phyloP scores from a whole-genome alignment of 177 flowering plant genomes.

The Vitis hybrid region DNA sequence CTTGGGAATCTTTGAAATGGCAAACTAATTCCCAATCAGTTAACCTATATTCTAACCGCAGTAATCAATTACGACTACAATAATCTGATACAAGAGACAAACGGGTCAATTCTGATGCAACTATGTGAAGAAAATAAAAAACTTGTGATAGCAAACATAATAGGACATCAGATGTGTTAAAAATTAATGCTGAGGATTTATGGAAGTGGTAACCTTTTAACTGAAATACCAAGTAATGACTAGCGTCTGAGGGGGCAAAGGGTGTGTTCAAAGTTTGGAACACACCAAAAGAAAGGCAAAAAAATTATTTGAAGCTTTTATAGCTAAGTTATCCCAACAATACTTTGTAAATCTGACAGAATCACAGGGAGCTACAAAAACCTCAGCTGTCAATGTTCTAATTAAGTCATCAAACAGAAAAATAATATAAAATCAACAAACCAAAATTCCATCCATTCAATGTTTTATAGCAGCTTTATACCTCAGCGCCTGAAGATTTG shows the following conservation, averaged over 20 bases:
- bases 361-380: no score
- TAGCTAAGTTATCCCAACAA: no score
- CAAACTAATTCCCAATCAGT: not conserved
- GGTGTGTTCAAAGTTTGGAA: no score
- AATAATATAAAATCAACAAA: not conserved
- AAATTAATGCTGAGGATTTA: not conserved
- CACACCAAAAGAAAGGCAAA: no score
- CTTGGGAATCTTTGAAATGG: not conserved
- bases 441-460: not conserved
- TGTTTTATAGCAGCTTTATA: slow-evolving; percentile 16
- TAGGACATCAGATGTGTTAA: not conserved
- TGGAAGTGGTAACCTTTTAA: no score
- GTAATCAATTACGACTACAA: not conserved
- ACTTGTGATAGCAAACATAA: not conserved
- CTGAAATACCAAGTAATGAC: no score
- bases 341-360: no score
- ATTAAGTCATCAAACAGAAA: not conserved
- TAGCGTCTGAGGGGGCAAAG: no score
- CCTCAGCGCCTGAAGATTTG: slow-evolving; percentile 62
- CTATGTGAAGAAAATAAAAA: not conserved
- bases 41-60: not conserved
- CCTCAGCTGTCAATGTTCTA: no score
- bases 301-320: no score
- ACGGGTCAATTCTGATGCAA: not conserved
- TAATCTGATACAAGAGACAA: not conserved